Evolutionary conservation across 768 basidiomycete genomes (phyloP), one percentile per base, ranked within the genome.

Genomic region (Lentinula sp.): DNA sequence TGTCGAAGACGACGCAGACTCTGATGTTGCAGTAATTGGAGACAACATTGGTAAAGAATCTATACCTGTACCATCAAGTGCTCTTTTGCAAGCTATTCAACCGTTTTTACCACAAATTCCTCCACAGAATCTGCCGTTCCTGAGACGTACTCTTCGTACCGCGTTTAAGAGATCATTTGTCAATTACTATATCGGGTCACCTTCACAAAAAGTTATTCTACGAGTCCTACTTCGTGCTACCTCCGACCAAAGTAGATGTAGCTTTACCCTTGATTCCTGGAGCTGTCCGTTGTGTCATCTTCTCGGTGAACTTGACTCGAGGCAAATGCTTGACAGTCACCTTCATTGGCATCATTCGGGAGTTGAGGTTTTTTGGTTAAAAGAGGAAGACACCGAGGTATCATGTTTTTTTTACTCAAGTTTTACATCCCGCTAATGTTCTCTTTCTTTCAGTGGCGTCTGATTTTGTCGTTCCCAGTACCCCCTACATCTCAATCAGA

Each of bases 251-350:
- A 51, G 34, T 23, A 52, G 49, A 40, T 39, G 23, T 7, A 37
- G 21, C 13, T 39, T 58, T 32, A 37, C 55, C 15, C 37, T 62
- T 15, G 10, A 58, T 39, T 21, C 43, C 13, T 63, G 62, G 62
- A 37, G 31, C 18, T 63, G 62, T 49, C 62, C 62, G 13, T 11
- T 63, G 32, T 63, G 62, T 49, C n/a, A 39, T 32, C 32, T 63
- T 23, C 51, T 58, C 8, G 62, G 62, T 4, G 21, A 40, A 43
- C 43, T 63, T 45, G 34, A 60, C 28, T 48, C 55, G n/a, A 59
- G 56, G 49, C 46, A 54, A 23, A 59, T 63, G 58, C 40, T 63
- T 10, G 40, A 63, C 9, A 42, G 13, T 21, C 62, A 63, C 23
- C 35, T 63, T 6, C 46, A 60, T 11, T 59, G 58, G 57, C 37